Evolutionary conservation across 306 rosid genomes (phyloP).

Genomic region (Sophora flavescens): DNA sequence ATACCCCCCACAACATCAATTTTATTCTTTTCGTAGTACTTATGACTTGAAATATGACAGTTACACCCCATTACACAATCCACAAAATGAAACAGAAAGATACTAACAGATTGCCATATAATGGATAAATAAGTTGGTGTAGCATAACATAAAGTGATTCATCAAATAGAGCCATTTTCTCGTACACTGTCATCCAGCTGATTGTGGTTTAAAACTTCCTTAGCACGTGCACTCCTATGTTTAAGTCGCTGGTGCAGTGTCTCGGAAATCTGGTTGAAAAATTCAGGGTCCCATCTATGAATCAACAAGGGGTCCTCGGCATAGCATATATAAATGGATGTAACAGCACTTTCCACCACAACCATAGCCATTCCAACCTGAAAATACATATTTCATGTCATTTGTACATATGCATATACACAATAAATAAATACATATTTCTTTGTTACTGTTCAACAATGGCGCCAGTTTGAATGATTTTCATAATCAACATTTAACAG

Average conservation of each 20-base stretch:
- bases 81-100: neutral
- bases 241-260: slow-evolving; percentile 86
- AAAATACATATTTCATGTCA: slow-evolving; percentile 39
- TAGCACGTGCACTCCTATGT: slow-evolving; percentile 70
- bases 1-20: neutral
- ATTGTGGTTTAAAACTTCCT: slow-evolving; percentile 65
- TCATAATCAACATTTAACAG: neutral
- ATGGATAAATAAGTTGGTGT: neutral
- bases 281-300: slow-evolving; percentile 84
- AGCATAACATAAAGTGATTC: slow-evolving; percentile 8
- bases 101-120: neutral
- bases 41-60: neutral
- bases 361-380: slow-evolving; percentile 91
- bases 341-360: slow-evolving; percentile 92
- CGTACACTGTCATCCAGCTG: slow-evolving; percentile 54
- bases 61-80: slow-evolving; percentile 10
- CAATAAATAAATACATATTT: neutral
- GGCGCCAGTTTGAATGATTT: neutral
- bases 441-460: neutral
- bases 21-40: neutral
- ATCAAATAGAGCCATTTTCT: slow-evolving; percentile 40
- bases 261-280: slow-evolving; percentile 90
- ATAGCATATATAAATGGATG: slow-evolving; percentile 86
- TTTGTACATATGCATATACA: neutral
- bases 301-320: slow-evolving; percentile 90